Conservation (phyloP, 2,329 filamentous ascomycete genomes). For the Orbilia brochopaga region DNA sequence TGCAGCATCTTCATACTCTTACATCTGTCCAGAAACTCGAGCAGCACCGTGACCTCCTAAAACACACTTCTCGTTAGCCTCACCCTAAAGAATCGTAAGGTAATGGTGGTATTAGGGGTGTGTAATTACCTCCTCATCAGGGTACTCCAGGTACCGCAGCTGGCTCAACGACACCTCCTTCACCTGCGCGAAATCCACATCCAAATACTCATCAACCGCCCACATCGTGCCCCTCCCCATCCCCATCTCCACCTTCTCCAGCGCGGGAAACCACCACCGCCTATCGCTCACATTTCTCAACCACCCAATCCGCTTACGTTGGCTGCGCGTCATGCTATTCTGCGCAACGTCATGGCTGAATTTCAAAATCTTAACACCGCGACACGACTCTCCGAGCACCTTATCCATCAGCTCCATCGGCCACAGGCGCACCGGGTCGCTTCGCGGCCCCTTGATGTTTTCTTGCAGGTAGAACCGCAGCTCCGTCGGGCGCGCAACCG, state of each 20-base stretch:
- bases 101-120: no score
- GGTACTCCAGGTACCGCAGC: slow-evolving; percentile 1
- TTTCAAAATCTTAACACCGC: not conserved
- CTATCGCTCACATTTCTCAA: not conserved
- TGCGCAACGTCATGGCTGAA: slow-evolving; percentile 1
- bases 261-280: not conserved
- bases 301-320: not conserved
- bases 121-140: not conserved
- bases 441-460: not conserved
- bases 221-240: slow-evolving; percentile 1
- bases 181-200: not conserved
- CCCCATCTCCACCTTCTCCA: slow-evolving; percentile 1
- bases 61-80: not conserved
- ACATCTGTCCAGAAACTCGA: not conserved
- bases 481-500: not conserved
- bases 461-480: not conserved
- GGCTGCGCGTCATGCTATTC: slow-evolving; percentile 2
- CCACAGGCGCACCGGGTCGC: not conserved
- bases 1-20: not conserved
- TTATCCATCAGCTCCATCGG: slow-evolving; percentile 1
- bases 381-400: not conserved
- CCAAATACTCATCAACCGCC: not conserved
- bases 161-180: not conserved
- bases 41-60: slow-evolving; percentile 3
- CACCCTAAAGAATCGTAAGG: no score